Conservation (phyloP, 83 land plant species). For the Diphasiastrum complanatum region DNA sequence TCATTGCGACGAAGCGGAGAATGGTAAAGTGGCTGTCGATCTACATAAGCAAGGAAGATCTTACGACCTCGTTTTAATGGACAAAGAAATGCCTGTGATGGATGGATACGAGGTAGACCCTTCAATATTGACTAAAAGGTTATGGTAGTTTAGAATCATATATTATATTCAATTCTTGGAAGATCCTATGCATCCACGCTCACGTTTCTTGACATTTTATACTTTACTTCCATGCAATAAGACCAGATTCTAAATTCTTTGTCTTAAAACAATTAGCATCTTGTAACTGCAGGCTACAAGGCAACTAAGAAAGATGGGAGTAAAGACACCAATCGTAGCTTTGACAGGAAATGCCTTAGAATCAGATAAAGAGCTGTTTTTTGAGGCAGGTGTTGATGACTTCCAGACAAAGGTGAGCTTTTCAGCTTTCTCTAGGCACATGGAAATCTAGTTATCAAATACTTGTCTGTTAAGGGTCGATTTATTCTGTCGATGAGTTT, state of each 20-base stretch:
- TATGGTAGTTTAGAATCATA: neutral
- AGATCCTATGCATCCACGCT: neutral
- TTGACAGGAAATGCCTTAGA: conserved; percentile 47
- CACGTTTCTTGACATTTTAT: neutral
- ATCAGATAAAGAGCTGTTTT: conserved; percentile 47
- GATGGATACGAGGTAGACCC: conserved; percentile 30
- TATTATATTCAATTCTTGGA: too few relatives aligned
- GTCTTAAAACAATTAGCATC: neutral
- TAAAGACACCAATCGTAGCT: conserved; percentile 55
- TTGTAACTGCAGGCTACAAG: conserved; percentile 39
- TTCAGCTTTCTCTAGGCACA: neutral
- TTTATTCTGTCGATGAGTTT: neutral
- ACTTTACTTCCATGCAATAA: neutral
- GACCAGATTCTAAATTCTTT: neutral
- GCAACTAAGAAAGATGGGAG: conserved; percentile 42
- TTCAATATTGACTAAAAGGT: neutral
- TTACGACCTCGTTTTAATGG: conserved; percentile 32
- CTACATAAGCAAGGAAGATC: conserved; percentile 20
- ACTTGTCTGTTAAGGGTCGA: neutral
- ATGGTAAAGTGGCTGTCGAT: conserved; percentile 33
- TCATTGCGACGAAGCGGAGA: conserved; percentile 34
- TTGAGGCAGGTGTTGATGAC: conserved; percentile 55
- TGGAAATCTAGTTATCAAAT: neutral
- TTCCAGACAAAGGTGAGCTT: conserved; percentile 44
- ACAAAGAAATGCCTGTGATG: conserved; percentile 40